Percentiles rank a stretch among this genome's conserved stretches.
phyloP scores from a whole-genome alignment of 257 asterid species.

The Nicotiana sylvestris region DNA sequence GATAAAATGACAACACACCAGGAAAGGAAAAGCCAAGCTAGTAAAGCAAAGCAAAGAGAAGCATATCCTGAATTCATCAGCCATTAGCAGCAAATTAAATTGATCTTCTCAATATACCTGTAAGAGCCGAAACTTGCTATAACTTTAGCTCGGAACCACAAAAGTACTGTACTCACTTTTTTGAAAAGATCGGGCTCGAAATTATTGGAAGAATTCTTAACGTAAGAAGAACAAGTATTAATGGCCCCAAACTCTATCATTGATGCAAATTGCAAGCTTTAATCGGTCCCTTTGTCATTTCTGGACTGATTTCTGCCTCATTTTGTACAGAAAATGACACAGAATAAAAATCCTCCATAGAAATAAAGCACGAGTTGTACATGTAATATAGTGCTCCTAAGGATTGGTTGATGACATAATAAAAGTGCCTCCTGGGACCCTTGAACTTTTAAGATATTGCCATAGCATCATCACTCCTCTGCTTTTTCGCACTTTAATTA shows the following conservation, averaged over 20 bases:
- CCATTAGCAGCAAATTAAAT: background rate
- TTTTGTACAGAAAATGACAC: background rate
- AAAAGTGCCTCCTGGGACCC: constrained; percentile 7
- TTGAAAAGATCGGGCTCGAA: too few relatives aligned
- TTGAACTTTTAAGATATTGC: background rate
- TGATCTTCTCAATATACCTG: background rate
- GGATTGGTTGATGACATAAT: constrained; percentile 23
- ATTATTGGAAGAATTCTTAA: too few relatives aligned
- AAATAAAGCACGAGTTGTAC: constrained; percentile 13
- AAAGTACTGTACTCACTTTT: too few relatives aligned
- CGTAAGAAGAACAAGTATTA: too few relatives aligned
- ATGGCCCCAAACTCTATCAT: background rate
- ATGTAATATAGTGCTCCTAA: constrained; percentile 17
- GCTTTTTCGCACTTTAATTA: background rate
- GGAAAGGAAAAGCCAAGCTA: background rate
- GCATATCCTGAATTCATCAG: background rate
- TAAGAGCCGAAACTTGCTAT: too few relatives aligned
- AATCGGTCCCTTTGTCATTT: constrained; percentile 3
- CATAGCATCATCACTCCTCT: too few relatives aligned
- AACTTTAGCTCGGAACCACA: too few relatives aligned
- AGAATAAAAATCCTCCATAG: background rate
- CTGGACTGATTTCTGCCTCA: background rate
- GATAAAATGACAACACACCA: background rate
- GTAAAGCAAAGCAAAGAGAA: background rate
- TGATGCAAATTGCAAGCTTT: background rate